phyloP scores from a whole-genome alignment of 768 basidiomycete genomes.

The Boletus rex-veris region DNA sequence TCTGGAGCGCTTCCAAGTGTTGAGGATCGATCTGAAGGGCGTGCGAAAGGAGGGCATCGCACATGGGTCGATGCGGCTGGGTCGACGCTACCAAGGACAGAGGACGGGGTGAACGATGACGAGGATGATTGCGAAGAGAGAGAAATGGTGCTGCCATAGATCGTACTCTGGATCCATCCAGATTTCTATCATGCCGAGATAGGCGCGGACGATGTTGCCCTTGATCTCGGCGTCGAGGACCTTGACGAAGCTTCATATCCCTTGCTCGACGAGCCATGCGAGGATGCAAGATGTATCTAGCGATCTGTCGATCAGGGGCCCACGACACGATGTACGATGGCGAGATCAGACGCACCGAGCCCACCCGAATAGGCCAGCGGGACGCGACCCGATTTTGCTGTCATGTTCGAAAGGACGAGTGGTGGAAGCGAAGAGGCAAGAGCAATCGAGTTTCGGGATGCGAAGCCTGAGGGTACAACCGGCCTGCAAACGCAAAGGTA shows the following conservation, averaged over 20 bases:
- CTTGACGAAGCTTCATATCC: constrained; percentile 62
- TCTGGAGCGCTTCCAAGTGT: constrained; percentile 76
- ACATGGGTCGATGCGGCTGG: constrained; percentile 74
- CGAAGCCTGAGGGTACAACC: no score
- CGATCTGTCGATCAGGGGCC: constrained; percentile 8
- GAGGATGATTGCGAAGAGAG: not conserved
- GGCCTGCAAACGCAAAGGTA: no score
- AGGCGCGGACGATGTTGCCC: constrained; percentile 69
- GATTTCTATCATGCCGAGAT: constrained; percentile 88
- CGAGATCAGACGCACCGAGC: constrained; percentile 60
- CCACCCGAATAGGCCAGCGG: constrained; percentile 98
- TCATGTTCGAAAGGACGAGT: not conserved
- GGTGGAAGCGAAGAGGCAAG: not conserved
- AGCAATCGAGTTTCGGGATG: no score
- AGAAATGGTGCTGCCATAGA: constrained; percentile 59
- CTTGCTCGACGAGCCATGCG: constrained; percentile 97
- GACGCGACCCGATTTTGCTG: constrained; percentile 68
- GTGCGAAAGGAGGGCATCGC: constrained; percentile 69
- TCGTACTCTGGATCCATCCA: constrained; percentile 94
- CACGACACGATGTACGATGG: not conserved
- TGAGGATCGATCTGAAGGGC: constrained; percentile 72
- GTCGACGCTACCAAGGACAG: constrained; percentile 57
- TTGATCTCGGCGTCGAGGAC: constrained; percentile 42
- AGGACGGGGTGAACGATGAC: not conserved
- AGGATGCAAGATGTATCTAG: constrained; percentile 98